phyloP scores from a whole-genome alignment of 306 rosid genomes.

The Corylus heterophylla region DNA sequence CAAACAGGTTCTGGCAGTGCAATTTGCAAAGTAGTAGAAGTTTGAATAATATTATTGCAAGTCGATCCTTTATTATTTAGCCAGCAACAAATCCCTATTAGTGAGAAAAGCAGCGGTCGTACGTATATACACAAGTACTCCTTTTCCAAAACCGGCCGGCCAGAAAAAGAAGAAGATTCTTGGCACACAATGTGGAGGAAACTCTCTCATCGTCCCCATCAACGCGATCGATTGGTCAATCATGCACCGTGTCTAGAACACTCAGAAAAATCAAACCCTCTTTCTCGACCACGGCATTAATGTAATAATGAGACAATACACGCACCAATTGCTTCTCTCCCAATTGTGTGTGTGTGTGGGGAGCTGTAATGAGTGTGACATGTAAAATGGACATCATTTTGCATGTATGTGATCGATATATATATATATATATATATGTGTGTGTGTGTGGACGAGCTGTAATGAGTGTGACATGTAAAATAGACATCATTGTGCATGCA shows the following conservation, averaged over 20 bases:
- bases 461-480: not conserved
- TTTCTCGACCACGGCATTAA: not conserved
- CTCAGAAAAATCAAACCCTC: not conserved
- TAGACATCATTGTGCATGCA: not conserved
- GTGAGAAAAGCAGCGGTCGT: too few relatives aligned
- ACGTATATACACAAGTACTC: not conserved
- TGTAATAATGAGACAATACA: not conserved
- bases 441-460: not conserved
- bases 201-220: not conserved
- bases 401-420: too few relatives aligned
- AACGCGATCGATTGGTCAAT: not conserved
- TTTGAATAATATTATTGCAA: too few relatives aligned
- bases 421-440: too few relatives aligned
- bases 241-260: not conserved
- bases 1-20: too few relatives aligned
- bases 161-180: not conserved
- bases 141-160: not conserved
- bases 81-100: too few relatives aligned
- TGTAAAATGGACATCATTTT: not conserved
- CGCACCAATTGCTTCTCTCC: too few relatives aligned
- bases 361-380: not conserved
- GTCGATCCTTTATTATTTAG: too few relatives aligned
- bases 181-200: too few relatives aligned
- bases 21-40: too few relatives aligned
- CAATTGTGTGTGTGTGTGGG: too few relatives aligned